Evolutionary conservation across 257 asterid species (phyloP).

Genomic region (Solanum rostratum): DNA sequence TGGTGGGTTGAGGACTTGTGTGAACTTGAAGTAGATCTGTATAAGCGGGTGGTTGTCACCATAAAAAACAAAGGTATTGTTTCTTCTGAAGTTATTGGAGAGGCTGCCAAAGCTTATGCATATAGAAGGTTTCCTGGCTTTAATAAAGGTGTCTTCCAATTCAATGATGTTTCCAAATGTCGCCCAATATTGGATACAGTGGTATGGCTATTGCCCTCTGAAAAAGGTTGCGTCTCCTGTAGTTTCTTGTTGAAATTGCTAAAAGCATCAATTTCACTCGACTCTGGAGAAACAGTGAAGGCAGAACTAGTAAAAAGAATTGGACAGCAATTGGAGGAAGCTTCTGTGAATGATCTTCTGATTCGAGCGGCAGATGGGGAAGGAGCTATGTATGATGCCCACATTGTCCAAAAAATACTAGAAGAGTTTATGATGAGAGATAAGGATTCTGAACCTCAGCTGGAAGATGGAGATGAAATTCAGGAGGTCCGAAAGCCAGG

Average conservation of each 20-base stretch:
- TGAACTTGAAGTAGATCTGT: conserved; percentile 78
- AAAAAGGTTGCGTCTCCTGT: conserved; percentile 66
- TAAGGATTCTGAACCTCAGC: conserved; percentile 22
- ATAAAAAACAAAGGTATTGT: conserved; percentile 43
- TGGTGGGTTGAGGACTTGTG: conserved; percentile 97
- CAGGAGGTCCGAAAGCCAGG: conserved; percentile 63
- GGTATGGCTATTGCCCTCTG: conserved; percentile 67
- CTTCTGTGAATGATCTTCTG: conserved; percentile 65
- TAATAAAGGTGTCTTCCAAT: conserved; percentile 41
- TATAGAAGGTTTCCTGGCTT: conserved; percentile 55
- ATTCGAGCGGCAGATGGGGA: conserved; percentile 49
- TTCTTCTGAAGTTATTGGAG: conserved; percentile 69
- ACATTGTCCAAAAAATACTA: conserved; percentile 47
- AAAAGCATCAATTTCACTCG: conserved; percentile 59
- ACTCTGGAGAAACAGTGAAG: conserved; percentile 44
- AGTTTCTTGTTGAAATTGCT: conserved; percentile 79
- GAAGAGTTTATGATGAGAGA: conserved; percentile 56
- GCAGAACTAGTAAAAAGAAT: conserved; percentile 50
- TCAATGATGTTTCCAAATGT: conserved; percentile 38
- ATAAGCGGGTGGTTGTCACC: conserved; percentile 38
- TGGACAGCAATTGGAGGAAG: conserved; percentile 91
- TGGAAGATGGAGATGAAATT: conserved; percentile 45
- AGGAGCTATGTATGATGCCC: conserved; percentile 40
- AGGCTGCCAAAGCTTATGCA: conserved; percentile 83
- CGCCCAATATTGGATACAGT: conserved; percentile 49